These are phyloP conservation scores for Plasmodium cynomolgi DNA, from an alignment of 169 alveolate genomes.

Conservation along the genomic window DNA sequence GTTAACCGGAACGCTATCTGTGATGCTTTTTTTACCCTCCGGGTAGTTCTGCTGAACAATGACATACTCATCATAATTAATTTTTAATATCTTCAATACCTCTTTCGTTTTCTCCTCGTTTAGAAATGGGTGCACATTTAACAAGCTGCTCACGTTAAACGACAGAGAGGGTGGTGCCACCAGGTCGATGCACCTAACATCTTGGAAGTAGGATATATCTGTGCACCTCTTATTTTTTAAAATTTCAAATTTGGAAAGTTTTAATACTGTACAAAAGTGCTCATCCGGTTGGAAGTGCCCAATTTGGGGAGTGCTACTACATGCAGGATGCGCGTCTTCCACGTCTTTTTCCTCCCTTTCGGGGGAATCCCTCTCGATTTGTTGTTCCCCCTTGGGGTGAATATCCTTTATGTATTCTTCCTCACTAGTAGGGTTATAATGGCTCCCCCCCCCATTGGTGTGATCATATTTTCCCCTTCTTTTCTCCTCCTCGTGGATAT, in stretches of 20 bases:
- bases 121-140: conserved; percentile 50
- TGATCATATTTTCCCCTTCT: background rate
- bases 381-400: background rate
- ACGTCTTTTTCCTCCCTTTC: background rate
- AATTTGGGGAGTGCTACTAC: background rate
- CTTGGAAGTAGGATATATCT: conserved; percentile 8
- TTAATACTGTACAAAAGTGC: conserved; percentile 4
- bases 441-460: background rate
- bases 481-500: too few relatives aligned
- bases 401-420: background rate
- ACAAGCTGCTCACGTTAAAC: conserved; percentile 38
- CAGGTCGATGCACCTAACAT: conserved; percentile 53
- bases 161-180: background rate
- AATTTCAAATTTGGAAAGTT: conserved; percentile 32
- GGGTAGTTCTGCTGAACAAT: conserved; percentile 7
- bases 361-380: background rate
- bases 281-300: conserved; percentile 20
- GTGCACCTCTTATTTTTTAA: conserved; percentile 46
- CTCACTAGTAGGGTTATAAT: background rate
- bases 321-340: background rate
- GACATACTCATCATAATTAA: conserved; percentile 54
- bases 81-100: conserved; percentile 35
- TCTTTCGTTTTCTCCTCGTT: conserved; percentile 40
- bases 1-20: conserved; percentile 14
- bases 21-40: background rate